Evolutionary conservation across 148 eudicot species (phyloP), one percentile per base, ranked within the genome.

Genomic region (Pouteria glomerata): DNA sequence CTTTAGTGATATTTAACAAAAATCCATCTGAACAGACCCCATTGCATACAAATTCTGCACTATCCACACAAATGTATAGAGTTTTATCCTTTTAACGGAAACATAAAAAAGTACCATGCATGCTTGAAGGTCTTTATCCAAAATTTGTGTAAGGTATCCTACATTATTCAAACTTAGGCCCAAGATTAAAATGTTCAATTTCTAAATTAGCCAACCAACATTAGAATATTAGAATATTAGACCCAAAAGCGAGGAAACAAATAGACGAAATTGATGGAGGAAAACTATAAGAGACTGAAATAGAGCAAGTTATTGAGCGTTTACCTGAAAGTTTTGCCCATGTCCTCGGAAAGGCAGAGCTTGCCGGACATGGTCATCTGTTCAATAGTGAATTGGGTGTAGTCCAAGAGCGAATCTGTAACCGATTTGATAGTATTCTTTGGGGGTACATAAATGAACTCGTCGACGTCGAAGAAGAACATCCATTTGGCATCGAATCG

Each of bases 391-490:
- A 91, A 78, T 57, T 85, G 90, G 0, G 97, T 81, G 47, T 29
- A 87, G 13, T 65, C 83, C 27, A 63, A 63, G 1, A 89, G 64
- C 57, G 87, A 85, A 34, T 89, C 85, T 57, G 82, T 47, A 1
- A 87, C 85, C 29, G 83, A 73, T 31, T 74, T 65, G 0, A 90
- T 52, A 26, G 81, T 79, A 7, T 42, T 66, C 37, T 80, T 78
- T 3, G 75, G 53, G 1, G 78, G 79, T 8, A 88, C 81, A 63
- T 66, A 80, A 26, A 90, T 74, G 60, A 72, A 90, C 80, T 90
- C 96, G 74, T 90, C 96, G 3, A 86, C 74, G 57, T 90, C 96
- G 48, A 88, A 90, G 81, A 90, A 88, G 71, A 88, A 86, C 80
- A 90, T 90, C 96, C 96, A 90, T 61, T 80, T 84, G 11, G 96